phyloP scores from a whole-genome alignment of 2,329 filamentous ascomycete species.

The Xylogone sp. region DNA sequence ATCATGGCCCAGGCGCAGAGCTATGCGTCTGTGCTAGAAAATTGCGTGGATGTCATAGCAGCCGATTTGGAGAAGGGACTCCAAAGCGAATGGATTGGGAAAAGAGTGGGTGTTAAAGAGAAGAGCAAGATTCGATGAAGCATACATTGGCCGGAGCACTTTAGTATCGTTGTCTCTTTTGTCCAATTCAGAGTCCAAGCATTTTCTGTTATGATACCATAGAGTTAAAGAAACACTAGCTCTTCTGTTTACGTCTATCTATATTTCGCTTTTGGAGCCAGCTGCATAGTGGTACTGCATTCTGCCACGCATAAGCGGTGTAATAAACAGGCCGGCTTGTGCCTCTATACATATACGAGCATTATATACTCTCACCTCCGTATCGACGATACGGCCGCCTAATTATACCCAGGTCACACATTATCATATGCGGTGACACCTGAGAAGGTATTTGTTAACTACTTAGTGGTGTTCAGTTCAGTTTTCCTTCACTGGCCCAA shows the following conservation, averaged over 20 bases:
- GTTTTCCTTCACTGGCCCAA: too few relatives aligned
- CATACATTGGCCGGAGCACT: background rate
- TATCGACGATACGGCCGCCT: too few relatives aligned
- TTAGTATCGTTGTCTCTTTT: background rate
- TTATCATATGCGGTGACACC: too few relatives aligned
- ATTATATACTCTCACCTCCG: too few relatives aligned
- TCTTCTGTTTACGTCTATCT: background rate
- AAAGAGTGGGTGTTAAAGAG: conserved; percentile 11
- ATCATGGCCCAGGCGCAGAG: conserved; percentile 8
- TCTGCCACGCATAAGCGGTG: background rate
- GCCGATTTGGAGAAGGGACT: conserved; percentile 13
- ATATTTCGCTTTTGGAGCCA: too few relatives aligned
- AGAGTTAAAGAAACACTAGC: background rate
- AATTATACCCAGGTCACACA: too few relatives aligned
- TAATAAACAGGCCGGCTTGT: too few relatives aligned
- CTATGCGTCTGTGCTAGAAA: conserved; percentile 9
- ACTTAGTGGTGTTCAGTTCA: too few relatives aligned
- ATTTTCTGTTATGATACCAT: background rate
- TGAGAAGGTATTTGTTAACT: too few relatives aligned
- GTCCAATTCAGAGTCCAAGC: background rate
- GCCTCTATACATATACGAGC: too few relatives aligned
- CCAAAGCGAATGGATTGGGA: conserved; percentile 11
- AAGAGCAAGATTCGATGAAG: conserved; percentile 11
- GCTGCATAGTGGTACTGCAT: too few relatives aligned
- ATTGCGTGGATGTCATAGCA: conserved; percentile 13